A percentile compares a stretch with the other conserved stretches of the same genome.
Conservation (phyloP, 192 early-diverging fungal genomes). For the Lobosporangium transversale region DNA sequence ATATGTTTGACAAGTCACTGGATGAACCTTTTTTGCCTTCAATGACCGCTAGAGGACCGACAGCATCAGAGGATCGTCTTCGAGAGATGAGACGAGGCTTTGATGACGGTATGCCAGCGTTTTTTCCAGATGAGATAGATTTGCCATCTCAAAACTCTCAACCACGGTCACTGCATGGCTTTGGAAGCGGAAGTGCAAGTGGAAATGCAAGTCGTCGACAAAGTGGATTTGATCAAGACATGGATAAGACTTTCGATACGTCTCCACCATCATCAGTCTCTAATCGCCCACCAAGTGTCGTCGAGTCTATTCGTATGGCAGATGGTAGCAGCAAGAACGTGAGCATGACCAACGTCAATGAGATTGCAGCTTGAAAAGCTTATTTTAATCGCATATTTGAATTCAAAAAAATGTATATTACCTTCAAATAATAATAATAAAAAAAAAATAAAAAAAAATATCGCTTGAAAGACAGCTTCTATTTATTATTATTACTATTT, state of each 20-base stretch:
- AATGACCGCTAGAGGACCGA: background rate
- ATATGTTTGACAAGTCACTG: background rate
- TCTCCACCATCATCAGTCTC: background rate
- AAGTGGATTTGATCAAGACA: constrained; percentile 22
- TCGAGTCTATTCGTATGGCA: constrained; percentile 25
- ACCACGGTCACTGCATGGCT: background rate
- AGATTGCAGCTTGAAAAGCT: constrained; percentile 3
- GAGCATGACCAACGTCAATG: constrained; percentile 13
- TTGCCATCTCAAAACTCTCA: background rate
- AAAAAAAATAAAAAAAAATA: background rate
- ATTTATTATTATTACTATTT: background rate
- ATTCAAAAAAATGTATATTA: background rate
- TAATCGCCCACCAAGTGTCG: background rate
- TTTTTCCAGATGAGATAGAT: constrained; percentile 27
- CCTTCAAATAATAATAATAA: background rate
- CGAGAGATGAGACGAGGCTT: constrained; percentile 31
- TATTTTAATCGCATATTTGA: no score
- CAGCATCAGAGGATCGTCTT: background rate
- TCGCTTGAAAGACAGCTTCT: background rate
- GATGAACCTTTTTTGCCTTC: constrained; percentile 17
- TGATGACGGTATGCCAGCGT: constrained; percentile 46
- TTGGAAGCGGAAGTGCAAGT: background rate
- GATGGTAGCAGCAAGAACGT: constrained; percentile 35
- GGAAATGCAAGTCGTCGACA: constrained; percentile 6
- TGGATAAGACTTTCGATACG: constrained; percentile 1